A percentile compares a stretch with the other conserved stretches of the same genome.
These are phyloP conservation scores for Cercospora sp. DNA, from an alignment of 2,329 filamentous ascomycete genomes.

Conservation along the genomic window DNA sequence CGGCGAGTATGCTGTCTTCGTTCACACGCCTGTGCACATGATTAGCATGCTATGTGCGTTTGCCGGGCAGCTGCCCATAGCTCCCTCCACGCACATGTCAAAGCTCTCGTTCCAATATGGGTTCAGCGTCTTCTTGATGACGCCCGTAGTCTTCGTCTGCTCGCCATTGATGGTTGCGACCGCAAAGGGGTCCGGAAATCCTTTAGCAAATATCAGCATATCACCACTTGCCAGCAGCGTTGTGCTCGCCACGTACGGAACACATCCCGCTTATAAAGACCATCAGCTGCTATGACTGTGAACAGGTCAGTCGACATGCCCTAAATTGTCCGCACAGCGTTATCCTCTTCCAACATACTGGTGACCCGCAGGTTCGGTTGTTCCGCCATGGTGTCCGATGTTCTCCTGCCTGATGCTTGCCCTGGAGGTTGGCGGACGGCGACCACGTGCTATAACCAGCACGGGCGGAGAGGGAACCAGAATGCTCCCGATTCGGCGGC, in stretches of 20 bases:
- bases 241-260: constrained; percentile 70
- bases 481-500: neutral
- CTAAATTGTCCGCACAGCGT: neutral
- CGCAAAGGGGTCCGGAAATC: constrained; percentile 96
- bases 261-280: constrained; percentile 98
- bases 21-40: constrained; percentile 68
- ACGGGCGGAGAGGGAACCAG: neutral
- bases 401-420: neutral
- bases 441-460: neutral
- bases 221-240: constrained; percentile 3
- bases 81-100: constrained; percentile 72
- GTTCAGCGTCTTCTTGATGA: constrained; percentile 96
- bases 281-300: constrained; percentile 95
- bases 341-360: constrained; percentile 60
- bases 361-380: constrained; percentile 84
- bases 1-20: constrained; percentile 93
- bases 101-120: constrained; percentile 99
- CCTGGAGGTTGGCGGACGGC: neutral
- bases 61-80: neutral
- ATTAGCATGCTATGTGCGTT: constrained; percentile 15
- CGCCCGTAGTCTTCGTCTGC: constrained; percentile 95
- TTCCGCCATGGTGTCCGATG: constrained; percentile 37
- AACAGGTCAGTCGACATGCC: constrained; percentile 24
- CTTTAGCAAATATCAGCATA: constrained; percentile 51
- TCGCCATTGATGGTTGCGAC: constrained; percentile 97